Conservation (phyloP, 1,284 basidiomycete species). For the Austroboletus novae-zelandiae region DNA sequence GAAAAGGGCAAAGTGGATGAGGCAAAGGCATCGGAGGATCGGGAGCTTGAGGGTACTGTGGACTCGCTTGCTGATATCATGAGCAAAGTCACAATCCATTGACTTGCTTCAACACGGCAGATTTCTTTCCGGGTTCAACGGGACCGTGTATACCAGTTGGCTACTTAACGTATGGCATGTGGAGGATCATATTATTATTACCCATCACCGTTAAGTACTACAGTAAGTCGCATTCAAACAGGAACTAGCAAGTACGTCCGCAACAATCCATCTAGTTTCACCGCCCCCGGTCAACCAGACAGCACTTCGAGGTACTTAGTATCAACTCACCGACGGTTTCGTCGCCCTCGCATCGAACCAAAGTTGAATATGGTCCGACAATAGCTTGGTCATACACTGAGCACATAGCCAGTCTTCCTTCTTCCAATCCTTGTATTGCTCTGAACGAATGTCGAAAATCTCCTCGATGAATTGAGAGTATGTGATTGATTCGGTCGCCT, state of each 20-base stretch:
- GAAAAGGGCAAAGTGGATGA: conserved; percentile 38
- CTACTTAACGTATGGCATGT: conserved; percentile 13
- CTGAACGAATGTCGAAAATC: conserved; percentile 27
- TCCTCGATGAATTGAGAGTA: conserved; percentile 25
- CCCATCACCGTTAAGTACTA: neutral
- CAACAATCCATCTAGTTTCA: neutral
- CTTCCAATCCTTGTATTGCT: conserved; percentile 30
- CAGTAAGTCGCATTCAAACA: neutral
- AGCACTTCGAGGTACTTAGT: neutral
- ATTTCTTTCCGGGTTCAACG: neutral
- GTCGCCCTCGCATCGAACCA: conserved; percentile 23
- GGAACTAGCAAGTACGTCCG: neutral
- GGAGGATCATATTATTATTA: conserved; percentile 1
- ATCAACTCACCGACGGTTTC: neutral
- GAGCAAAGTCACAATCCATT: conserved; percentile 50
- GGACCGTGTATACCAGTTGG: conserved; percentile 25
- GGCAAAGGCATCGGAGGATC: conserved; percentile 32
- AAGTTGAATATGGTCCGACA: conserved; percentile 29
- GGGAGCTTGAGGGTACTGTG: conserved; percentile 38
- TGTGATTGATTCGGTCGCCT: conserved; percentile 6
- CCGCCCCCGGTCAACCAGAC: neutral
- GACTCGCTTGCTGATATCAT: conserved; percentile 62
- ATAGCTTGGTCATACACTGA: conserved; percentile 27
- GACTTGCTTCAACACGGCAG: conserved; percentile 6
- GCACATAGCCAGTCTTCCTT: conserved; percentile 35